Base-by-base conservation (phyloP, 2,329 filamentous ascomycete species). In the Biscogniauxia mediterranea region DNA sequence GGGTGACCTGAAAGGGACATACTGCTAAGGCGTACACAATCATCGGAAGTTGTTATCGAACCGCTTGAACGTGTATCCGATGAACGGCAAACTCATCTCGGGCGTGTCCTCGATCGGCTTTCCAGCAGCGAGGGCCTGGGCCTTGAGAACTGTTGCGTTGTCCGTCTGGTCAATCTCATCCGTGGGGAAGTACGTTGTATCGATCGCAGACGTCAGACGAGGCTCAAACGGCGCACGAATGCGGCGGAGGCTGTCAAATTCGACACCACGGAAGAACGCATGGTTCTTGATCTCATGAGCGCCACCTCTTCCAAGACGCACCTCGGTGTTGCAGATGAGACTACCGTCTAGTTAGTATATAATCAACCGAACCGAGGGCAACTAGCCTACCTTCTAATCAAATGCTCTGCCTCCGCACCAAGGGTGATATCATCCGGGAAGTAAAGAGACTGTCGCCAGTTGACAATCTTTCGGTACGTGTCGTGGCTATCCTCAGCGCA, bases 391-490 rank as follows among this genome's bases (percentile, higher is more conserved):
- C 89, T 92, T 82, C 93, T 84, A 70, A 98, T 96, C 73, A 98
- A 84, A 72, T 94, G 90, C 78, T 98, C 94, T 0, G 95, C 93
- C 73, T 97, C 93, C 1, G 85, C 85, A 51, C 92, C 92, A 38
- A 99, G 83, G 63, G 92, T 90, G 71, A 97, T 91, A 76, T 99
- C 95, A 63, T 96, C 93, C 0, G 95, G 95, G 82, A 99, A 98
- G 78, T 97, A 97, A 54, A 99, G 81, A 62, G 94, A 93, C 73
- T 96, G 90, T 60, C 92, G 89, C 95, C 95, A 99, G 80, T 97
- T 97, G 71, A 99, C 93, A 76, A 99, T 99, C 85, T 99, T 99
- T 68, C 94, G 90, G 79, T 99, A 99, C 1, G 95, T 98, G 76
- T 98, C 95, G 74, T 96, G 94, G 63, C 93, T 91, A 75, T 98